Evolutionary conservation across 352 stramenopile species (phyloP), one percentile per base, ranked within the genome.

Genomic region (Pythium guiyangense): DNA sequence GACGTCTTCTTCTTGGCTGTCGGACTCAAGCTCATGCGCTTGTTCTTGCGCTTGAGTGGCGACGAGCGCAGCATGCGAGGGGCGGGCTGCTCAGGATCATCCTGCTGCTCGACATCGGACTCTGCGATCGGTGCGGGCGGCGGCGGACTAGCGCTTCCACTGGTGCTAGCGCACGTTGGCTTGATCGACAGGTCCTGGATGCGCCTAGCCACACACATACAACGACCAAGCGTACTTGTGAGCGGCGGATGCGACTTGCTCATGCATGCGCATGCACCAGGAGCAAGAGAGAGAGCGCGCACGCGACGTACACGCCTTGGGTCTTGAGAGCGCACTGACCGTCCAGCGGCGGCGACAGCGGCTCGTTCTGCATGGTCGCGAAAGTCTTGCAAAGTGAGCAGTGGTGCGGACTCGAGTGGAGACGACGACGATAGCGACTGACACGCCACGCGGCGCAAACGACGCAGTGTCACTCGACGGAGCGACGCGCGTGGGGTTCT

Each of bases 121-220:
- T n/a, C n/a, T 29, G 54, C 8, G 46, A n/a, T 15, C 17, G 31
- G 43, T 12, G 53, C 29, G 3, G 34, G 20, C 3, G 54, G 31
- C 9, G 54, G 31, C 17, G 52, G 39, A 29, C 14, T 39, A 26
- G 34, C n/a, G 26, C 31, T 15, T 11, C 34, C 22, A 17, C 42
- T 2, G 40, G 50, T 6, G 34, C 27, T 17, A 42, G 37, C 37
- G 37, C 37, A 11, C 37, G 57, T 48, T 31, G 40, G 27, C 20
- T 56, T 56, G 27, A 79, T 61, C 29, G 68, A 74, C 43, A 82
- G 56, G 51, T 73, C 65, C 55, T 82, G 73, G 22, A 79, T 65
- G 43, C 60, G 55, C 18, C 57, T 64, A 37, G 35, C 46, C 20
- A 27, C 18, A 54, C 4, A 37, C 11, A 34, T 0, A 27, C 22